Base-by-base conservation (phyloP, 768 basidiomycete species). In the Tylopilus balloui region DNA sequence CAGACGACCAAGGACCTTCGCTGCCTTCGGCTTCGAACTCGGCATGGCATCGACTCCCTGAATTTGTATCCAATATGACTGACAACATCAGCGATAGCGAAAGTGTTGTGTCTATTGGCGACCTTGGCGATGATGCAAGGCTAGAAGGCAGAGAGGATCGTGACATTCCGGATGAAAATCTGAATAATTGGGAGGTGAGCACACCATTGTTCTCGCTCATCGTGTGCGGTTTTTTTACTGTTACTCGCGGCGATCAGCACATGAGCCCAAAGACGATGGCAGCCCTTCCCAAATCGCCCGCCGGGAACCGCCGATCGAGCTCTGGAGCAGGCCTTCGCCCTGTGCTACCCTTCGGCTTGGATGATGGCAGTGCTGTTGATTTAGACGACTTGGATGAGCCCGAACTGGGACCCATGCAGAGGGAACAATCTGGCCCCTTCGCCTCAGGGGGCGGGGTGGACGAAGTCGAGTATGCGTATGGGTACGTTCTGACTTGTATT, bases 241-340 rank as follows among this genome's bases (percentile, higher is more conserved):
- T 46, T 9, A 32, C 23, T 19, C 43, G 41, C 24, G n/a, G 34
- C 13, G 4, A 53, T 17, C 55, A 93, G 93, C 93, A 95, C 62
- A 88, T 97, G 86, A 95, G 94, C 55, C 92, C 92, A 4, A 89
- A 91, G 69, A 94, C 92, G 3, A 88, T 97, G 82, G 88, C 89
- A 12, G 87, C 92, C 9, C 73, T 97, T 40, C 89, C 93, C 0
- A 93, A 93, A 65, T 94, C 92, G 0, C 93, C 93, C 15, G 86
- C 86, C 14, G 85, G 87, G 36, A 74, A 76, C 41, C 79, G 93
- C 21, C 79, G 92, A 21, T 88, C 89, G 28, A 91, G 88, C 53
- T 87, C 90, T 6, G 91, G 91, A 28, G 79, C 79, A 23, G 84
- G 90, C 13, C 77, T 97, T 41, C 81, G 93, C 28, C 92, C 94